Percentiles rank a stretch among this genome's conserved stretches.
These are phyloP conservation scores for Phalaenopsis aphrodite DNA, from an alignment of 106 monocot species.

Conservation along the genomic window DNA sequence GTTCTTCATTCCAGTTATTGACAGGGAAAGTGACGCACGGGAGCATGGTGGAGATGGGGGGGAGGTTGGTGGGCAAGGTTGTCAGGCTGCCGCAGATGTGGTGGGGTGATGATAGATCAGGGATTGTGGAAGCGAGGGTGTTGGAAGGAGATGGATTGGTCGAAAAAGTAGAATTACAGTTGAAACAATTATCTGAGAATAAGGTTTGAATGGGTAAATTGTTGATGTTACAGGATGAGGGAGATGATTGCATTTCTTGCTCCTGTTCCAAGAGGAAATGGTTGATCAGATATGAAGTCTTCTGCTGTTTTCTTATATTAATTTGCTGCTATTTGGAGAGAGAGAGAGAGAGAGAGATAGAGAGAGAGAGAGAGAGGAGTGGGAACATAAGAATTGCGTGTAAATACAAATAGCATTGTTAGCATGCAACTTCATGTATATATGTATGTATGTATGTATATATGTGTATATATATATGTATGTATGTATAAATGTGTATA, in stretches of 20 bases:
- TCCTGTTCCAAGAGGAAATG: conserved; percentile 20
- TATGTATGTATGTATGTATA: too few species aligned
- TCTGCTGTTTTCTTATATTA: background rate
- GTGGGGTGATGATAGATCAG: conserved; percentile 45
- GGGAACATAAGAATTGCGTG: too few species aligned
- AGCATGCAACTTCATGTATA: too few species aligned
- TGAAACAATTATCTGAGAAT: conserved; percentile 12
- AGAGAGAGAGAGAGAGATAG: too few species aligned
- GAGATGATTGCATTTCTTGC: conserved; percentile 23
- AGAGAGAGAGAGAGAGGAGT: too few species aligned
- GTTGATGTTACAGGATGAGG: conserved; percentile 8
- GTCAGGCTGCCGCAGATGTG: conserved; percentile 17
- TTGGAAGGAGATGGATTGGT: conserved; percentile 29
- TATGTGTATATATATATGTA: too few species aligned
- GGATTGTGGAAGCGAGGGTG: conserved; percentile 43
- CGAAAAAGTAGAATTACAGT: conserved; percentile 6
- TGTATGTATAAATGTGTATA: too few species aligned
- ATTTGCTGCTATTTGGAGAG: background rate
- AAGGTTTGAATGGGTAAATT: conserved; percentile 1
- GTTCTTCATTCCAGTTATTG: conserved; percentile 32
- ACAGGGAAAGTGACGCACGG: conserved; percentile 9
- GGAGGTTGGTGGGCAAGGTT: background rate
- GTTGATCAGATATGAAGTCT: background rate
- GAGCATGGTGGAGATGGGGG: background rate
- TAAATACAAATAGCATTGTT: too few species aligned